Base-by-base conservation (phyloP, 139 green algal species). In the Dunaliella primolecta region DNA sequence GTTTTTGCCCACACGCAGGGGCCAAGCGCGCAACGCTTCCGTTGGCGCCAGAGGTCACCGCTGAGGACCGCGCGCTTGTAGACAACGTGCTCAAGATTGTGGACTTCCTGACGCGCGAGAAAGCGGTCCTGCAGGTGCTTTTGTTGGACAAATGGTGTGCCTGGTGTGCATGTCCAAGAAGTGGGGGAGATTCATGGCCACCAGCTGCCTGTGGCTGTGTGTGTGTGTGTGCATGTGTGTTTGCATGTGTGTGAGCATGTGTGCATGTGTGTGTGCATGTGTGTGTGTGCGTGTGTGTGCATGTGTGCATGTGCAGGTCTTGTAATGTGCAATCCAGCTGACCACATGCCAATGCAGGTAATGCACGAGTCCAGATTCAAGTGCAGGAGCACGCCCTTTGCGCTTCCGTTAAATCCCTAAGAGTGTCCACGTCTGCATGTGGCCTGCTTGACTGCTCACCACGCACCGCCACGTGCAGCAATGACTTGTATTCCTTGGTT, bases 41-140 rank as follows among this genome's bases (percentile, higher is more conserved):
- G 32, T 82, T 96, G 46, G 88, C 92, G 11, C 95, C 93, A 25
- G 55, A 78, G 0, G 55, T 98, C 20, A 92, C 88, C 23, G 82
- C 91, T 36, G 86, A 89, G 86, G 94, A 98, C 89, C 78, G 85
- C 3, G 70, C 81, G 20, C 90, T 96, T 25, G 90, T 98, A 23
- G 84, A 93, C 31, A 97, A 95, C 84, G 85, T 97, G 30, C 85
- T 85, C 3, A 97, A 96, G 90, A 85, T 93, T 70, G 74, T 92
- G 55, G 85, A 81, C 46, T 94, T 93, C 84, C 72, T 93, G 11
- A 83, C 87, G 74, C 36, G 36, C 31, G 35, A 76, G 31, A 32
- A 64, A n/a, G 36, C 85, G 35, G 31, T 1, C 3, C 23, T 21
- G 46, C 70, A 24, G 30, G 31, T 25, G 33, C 32, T n/a, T n/a